Evolutionary conservation across 495 filamentous ascomycete species (phyloP), one percentile per base, ranked within the genome.

Genomic region (Margaritispora aquatica): DNA sequence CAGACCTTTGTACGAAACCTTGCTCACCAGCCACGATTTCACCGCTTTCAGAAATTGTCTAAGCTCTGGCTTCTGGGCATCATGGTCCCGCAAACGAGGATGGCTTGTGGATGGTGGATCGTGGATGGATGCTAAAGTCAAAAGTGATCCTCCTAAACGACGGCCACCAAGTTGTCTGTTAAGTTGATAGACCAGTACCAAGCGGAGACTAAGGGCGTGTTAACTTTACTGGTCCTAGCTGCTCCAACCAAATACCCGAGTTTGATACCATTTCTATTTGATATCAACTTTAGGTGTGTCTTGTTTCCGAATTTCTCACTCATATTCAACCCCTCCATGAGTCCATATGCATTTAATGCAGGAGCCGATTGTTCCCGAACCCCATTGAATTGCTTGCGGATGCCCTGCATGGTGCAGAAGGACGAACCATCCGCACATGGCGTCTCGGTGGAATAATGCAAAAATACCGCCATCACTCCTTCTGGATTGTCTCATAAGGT

Each of bases 311-410:
- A 44, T 44, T 17, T n/a, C 38, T 15, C 29, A 5, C 29, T 34
- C 38, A 44, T 44, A 44, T 44, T 17, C 38, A 44, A 17, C 38
- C 38, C 38, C 4, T 15, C 17, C 8, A 3, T 3, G 29, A n/a
- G n/a, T 34, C 29, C 29, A 5, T 13, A 5, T 44, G 2, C 38
- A 44, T 9, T 3, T 44, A 10, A 17, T 2, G 24, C 31, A 49
- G 58, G 61, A 60, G 62, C 62, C 62, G 62, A 61, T 23, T 64
- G 48, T 64, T 61, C 60, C 62, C 62, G 58, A 47, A 23, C 17
- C 38, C 38, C 38, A 44, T 44, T 44, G 11, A 17, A 9, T 44
- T 44, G 38, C 38, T 44, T 44, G 38, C 38, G 38, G 38, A 44
- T 44, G 38, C 38, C 38, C 38, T 44, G 38, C 38, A 44, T 44